phyloP scores from a whole-genome alignment of 805 yeast species.

The Cyberlindnera veronae region DNA sequence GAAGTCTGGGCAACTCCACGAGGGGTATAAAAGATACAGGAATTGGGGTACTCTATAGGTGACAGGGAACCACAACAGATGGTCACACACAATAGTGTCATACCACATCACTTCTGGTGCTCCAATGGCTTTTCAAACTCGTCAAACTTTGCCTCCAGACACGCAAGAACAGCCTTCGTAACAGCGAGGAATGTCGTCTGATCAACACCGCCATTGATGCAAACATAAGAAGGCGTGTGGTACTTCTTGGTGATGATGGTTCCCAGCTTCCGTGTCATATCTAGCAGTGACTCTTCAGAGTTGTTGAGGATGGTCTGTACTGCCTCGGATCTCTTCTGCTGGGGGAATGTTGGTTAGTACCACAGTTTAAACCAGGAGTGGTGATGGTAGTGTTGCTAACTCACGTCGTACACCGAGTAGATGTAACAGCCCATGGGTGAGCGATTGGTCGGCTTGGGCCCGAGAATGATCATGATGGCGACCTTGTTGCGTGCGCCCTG shows the following conservation, averaged over 20 bases:
- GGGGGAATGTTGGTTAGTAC: background rate
- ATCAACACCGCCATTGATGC: conserved; percentile 38
- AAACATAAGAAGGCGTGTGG: conserved; percentile 42
- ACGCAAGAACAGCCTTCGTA: conserved; percentile 28
- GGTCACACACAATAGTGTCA: no score
- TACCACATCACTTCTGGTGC: no score
- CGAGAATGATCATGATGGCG: conserved; percentile 11
- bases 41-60: no score
- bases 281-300: conserved; percentile 38
- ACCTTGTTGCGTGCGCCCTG: conserved; percentile 9
- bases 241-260: conserved; percentile 38
- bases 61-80: no score
- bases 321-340: conserved; percentile 24
- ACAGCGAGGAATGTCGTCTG: conserved; percentile 32
- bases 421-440: conserved; percentile 14
- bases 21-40: no score
- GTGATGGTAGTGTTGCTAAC: background rate
- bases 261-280: conserved; percentile 41
- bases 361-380: background rate
- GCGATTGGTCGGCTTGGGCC: conserved; percentile 2
- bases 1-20: no score
- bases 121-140: background rate
- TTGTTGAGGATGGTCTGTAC: conserved; percentile 43
- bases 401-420: conserved; percentile 12
- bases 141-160: conserved; percentile 26